phyloP scores from a whole-genome alignment of 768 basidiomycete species.

The Hydnum rufescens region DNA sequence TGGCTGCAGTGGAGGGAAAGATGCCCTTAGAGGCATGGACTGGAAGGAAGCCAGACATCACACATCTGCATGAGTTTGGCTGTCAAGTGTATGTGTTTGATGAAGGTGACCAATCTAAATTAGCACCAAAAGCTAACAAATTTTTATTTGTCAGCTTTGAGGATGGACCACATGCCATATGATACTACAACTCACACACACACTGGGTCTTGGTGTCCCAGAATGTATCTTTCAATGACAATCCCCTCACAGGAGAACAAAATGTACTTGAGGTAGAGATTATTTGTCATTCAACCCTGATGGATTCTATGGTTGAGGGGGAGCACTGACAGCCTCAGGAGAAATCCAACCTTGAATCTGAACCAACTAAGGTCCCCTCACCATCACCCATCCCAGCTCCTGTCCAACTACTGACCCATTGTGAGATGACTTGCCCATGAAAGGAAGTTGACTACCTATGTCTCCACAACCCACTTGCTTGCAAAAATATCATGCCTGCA shows the following conservation, averaged over 20 bases:
- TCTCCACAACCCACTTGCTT: not conserved
- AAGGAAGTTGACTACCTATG: constrained; percentile 1
- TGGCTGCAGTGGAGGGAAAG: not conserved
- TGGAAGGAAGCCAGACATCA: constrained; percentile 4
- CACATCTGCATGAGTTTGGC: constrained; percentile 2
- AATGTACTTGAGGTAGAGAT: too few relatives aligned
- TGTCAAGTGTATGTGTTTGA: constrained; percentile 2
- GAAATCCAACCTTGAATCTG: not conserved
- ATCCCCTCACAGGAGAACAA: too few relatives aligned
- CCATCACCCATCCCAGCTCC: not conserved
- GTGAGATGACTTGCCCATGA: not conserved
- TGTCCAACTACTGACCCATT: not conserved
- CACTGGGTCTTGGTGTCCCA: not conserved
- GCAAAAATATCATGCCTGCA: not conserved
- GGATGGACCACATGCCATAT: not conserved
- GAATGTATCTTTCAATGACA: too few relatives aligned
- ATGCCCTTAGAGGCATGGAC: constrained; percentile 1
- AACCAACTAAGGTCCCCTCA: not conserved
- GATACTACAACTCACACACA: constrained; percentile 1
- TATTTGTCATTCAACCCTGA: too few relatives aligned
- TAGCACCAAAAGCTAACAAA: not conserved
- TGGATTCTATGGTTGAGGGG: not conserved
- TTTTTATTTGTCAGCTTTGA: constrained; percentile 6
- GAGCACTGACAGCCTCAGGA: not conserved
- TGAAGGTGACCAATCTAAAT: not conserved